These are phyloP conservation scores for Beauveria australis DNA, from an alignment of 2,329 filamentous ascomycete genomes.

Conservation along the genomic window DNA sequence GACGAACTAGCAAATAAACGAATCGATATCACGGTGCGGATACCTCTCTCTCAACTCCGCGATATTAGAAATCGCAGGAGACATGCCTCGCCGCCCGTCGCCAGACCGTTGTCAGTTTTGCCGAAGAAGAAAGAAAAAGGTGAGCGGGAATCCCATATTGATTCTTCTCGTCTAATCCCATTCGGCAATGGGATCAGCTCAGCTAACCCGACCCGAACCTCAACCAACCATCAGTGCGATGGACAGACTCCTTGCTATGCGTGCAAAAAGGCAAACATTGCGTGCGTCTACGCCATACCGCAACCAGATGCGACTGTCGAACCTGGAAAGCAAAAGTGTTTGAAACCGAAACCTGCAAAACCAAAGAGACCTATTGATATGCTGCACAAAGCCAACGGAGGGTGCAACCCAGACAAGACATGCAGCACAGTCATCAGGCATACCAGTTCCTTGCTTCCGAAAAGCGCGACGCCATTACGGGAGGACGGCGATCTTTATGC, in stretches of 20 bases:
- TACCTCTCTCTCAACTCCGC: not conserved
- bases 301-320: not conserved
- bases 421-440: no score
- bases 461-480: not conserved
- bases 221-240: not conserved
- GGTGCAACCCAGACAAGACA: no score
- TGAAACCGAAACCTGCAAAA: not conserved
- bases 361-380: not conserved
- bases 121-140: constrained; percentile 2
- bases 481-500: not conserved
- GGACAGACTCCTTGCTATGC: not conserved
- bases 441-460: not conserved
- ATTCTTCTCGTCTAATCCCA: no score
- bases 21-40: not conserved
- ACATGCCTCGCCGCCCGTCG: not conserved
- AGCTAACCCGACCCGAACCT: not conserved
- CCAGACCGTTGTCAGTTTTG: constrained; percentile 2
- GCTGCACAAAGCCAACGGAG: not conserved
- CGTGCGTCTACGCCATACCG: not conserved
- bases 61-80: not conserved
- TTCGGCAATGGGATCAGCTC: not conserved
- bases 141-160: not conserved
- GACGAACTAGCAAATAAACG: no score
- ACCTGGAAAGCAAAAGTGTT: not conserved
- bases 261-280: not conserved